Conservation (phyloP, 2,329 filamentous ascomycete species). For the Calonectria pseudoturangicola region DNA sequence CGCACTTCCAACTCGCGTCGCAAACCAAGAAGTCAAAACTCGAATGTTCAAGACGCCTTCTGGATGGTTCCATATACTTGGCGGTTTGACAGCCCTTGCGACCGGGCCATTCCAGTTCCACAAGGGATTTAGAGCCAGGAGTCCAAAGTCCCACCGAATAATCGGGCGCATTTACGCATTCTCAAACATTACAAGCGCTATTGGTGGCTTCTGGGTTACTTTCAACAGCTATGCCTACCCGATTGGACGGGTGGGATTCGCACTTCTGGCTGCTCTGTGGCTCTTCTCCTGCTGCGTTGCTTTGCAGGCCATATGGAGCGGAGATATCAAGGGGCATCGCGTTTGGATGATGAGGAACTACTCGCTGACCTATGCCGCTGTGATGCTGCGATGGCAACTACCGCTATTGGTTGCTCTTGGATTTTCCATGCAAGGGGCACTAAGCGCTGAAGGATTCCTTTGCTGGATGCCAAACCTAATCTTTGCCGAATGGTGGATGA, state of each 20-base stretch:
- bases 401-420: not conserved
- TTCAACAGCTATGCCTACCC: constrained; percentile 13
- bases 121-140: not conserved
- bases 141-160: not conserved
- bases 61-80: constrained; percentile 1
- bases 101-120: constrained; percentile 19
- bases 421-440: not conserved
- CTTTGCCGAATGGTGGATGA: constrained; percentile 8
- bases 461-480: constrained; percentile 8
- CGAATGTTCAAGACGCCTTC: not conserved
- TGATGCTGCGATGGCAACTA: constrained; percentile 15
- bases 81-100: not conserved
- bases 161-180: not conserved
- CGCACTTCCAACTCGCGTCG: not conserved
- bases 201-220: constrained; percentile 14
- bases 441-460: constrained; percentile 2
- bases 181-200: not conserved
- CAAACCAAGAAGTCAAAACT: not conserved
- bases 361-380: not conserved
- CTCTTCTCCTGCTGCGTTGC: constrained; percentile 9
- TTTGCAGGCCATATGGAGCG: not conserved
- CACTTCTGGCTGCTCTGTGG: not conserved
- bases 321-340: not conserved
- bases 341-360: constrained; percentile 17
- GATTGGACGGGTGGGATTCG: constrained; percentile 11